Conservation (phyloP, 192 early-diverging fungal genomes). For the Cetraspora pellucida region DNA sequence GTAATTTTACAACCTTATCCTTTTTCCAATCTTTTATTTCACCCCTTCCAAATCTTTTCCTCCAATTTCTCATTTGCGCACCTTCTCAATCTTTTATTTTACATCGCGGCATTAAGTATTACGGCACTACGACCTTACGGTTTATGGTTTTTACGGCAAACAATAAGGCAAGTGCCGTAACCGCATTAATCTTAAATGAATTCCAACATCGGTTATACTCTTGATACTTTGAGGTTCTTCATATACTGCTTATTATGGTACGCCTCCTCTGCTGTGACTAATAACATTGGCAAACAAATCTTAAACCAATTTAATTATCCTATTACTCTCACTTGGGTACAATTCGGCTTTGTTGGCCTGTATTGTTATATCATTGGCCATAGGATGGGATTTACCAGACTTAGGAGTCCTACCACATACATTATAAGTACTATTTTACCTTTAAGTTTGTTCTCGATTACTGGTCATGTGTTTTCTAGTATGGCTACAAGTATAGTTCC, state of each 20-base stretch:
- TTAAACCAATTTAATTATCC: slow-evolving; percentile 78
- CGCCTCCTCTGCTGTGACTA: slow-evolving; percentile 77
- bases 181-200: too few species aligned
- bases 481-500: slow-evolving; percentile 78
- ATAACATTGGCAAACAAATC: slow-evolving; percentile 82
- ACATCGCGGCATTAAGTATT: too few species aligned
- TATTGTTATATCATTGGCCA: slow-evolving; percentile 57
- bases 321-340: slow-evolving; percentile 80
- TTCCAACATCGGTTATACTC: not conserved
- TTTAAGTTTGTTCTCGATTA: slow-evolving; percentile 77
- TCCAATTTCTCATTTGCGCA: too few species aligned
- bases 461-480: slow-evolving; percentile 80
- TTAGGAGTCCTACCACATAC: slow-evolving; percentile 54
- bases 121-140: too few species aligned
- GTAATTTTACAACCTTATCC: too few species aligned
- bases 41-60: too few species aligned
- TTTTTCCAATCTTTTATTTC: too few species aligned
- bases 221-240: slow-evolving; percentile 61
- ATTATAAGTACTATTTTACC: slow-evolving; percentile 70
- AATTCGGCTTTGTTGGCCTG: slow-evolving; percentile 77
- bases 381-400: slow-evolving; percentile 50
- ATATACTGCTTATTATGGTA: slow-evolving; percentile 79
- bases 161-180: too few species aligned
- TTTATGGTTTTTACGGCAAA: too few species aligned
- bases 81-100: too few species aligned